Base-by-base conservation (phyloP, 306 rosid species). In the Castanopsis chinensis region DNA sequence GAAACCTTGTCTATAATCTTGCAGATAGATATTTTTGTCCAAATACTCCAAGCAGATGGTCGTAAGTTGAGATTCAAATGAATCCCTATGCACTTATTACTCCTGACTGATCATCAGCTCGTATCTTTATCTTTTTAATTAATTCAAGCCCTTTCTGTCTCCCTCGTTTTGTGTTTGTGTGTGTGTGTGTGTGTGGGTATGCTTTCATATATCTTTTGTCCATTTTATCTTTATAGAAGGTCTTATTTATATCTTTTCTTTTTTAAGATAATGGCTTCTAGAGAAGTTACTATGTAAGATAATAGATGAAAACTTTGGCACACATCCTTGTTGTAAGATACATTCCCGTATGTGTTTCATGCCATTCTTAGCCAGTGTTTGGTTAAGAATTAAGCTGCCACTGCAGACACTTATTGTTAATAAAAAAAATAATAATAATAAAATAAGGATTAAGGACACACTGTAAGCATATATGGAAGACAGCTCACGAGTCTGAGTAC, bases 31-130 rank as follows among this genome's bases (percentile, higher is more conserved):
- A 91, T 94, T 78, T 92, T 89, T 83, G 96, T 92, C 72, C 97
- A 92, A 91, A 92, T 94, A 84, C 92, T 94, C 63, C 98, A 94
- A 88, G 98, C 97, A 41, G 97, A 94, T 86, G 98, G 97, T 82
- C 97, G 98, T 94, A 85, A 76, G 28, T 64, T 60, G 27, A 64
- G 60, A 32, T 32, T 77, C 59, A 75, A 71, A 49, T 73, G 53
- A 54, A 74, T 81, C 72, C 37, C 56, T 19, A 13, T 7, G 4
- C 52, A 33, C 6, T 35, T 68, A 68, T 35, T 35, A 35, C 45
- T 19, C 27, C 14, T n/a, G 15, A 14, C 20, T n/a, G 72, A 23
- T 10, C 12, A 68, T 68, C 25, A 35, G 3, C 6, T 68, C 53
- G 2, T 35, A 41, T 41, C 43, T 41, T 7, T 41, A 41, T 41